phyloP scores from a whole-genome alignment of 208 protist genomes.

The Acanthamoeba lenticulata region DNA sequence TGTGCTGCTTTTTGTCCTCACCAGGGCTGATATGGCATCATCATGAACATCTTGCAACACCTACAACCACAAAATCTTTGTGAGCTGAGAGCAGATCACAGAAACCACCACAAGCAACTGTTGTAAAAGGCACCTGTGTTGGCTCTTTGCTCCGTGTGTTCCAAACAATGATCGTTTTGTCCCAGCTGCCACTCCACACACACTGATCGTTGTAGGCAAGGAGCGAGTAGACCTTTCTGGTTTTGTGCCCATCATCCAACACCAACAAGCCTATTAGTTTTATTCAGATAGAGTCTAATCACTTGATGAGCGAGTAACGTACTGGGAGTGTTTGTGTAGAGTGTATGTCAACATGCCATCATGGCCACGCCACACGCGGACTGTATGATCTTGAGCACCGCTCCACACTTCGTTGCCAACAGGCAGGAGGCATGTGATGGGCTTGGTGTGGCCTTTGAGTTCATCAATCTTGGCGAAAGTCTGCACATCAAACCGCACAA shows the following conservation, averaged over 20 bases:
- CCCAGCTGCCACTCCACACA: conserved; percentile 47
- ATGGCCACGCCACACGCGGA: neutral
- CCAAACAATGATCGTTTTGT: conserved; percentile 53
- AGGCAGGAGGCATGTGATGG: neutral
- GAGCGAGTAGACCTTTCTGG: conserved; percentile 23
- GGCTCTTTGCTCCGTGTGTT: conserved; percentile 8
- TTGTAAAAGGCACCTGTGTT: neutral
- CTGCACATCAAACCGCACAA: neutral
- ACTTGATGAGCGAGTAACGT: neutral
- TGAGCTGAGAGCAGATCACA: too few species aligned
- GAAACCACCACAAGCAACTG: too few species aligned
- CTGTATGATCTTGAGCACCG: conserved; percentile 11
- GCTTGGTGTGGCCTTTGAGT: neutral
- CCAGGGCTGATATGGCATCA: neutral
- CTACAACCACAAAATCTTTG: neutral
- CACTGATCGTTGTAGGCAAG: neutral
- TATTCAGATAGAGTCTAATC: neutral
- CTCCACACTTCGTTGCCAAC: neutral
- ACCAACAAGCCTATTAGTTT: too few species aligned
- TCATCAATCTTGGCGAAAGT: neutral
- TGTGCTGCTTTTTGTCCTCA: neutral
- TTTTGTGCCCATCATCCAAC: neutral
- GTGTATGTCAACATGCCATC: neutral
- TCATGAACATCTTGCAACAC: neutral
- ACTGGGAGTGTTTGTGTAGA: conserved; percentile 13